phyloP scores from a whole-genome alignment of 192 early-diverging fungal genomes.

The Phlyctochytrium arcticum region DNA sequence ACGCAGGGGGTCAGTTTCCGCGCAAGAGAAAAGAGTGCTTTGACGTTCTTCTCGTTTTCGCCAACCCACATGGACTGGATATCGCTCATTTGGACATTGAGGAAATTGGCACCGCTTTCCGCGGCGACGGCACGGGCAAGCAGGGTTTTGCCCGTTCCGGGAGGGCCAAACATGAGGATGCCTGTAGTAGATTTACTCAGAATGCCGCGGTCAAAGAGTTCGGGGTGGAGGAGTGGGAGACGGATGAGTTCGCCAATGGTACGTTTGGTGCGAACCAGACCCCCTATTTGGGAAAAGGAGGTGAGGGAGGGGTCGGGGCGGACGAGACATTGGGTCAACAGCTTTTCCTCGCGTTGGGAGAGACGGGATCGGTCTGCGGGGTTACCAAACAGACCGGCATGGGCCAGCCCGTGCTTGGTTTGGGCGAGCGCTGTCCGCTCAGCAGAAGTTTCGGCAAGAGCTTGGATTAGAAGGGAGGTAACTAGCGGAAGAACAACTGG shows the following conservation, averaged over 20 bases:
- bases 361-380: neutral
- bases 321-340: constrained; percentile 6
- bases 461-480: neutral
- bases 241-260: constrained; percentile 37
- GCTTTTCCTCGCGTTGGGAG: neutral
- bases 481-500: neutral
- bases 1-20: constrained; percentile 67
- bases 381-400: neutral
- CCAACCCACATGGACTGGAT: constrained; percentile 95
- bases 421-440: neutral
- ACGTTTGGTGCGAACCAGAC: constrained; percentile 21
- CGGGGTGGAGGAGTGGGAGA: constrained; percentile 31
- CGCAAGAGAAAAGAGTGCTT: constrained; percentile 67
- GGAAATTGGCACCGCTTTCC: constrained; percentile 75
- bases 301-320: neutral
- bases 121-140: constrained; percentile 79
- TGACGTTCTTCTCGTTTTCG: constrained; percentile 90
- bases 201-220: constrained; percentile 35
- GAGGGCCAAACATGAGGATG: constrained; percentile 66
- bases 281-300: constrained; percentile 8
- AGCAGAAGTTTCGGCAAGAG: neutral
- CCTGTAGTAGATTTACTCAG: constrained; percentile 31
- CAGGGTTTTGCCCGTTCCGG: constrained; percentile 91
- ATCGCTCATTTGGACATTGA: constrained; percentile 80
- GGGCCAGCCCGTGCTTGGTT: neutral